These are phyloP conservation scores for Nothomitra cinnamomea DNA, from an alignment of 2,329 filamentous ascomycete genomes.

Conservation along the genomic window DNA sequence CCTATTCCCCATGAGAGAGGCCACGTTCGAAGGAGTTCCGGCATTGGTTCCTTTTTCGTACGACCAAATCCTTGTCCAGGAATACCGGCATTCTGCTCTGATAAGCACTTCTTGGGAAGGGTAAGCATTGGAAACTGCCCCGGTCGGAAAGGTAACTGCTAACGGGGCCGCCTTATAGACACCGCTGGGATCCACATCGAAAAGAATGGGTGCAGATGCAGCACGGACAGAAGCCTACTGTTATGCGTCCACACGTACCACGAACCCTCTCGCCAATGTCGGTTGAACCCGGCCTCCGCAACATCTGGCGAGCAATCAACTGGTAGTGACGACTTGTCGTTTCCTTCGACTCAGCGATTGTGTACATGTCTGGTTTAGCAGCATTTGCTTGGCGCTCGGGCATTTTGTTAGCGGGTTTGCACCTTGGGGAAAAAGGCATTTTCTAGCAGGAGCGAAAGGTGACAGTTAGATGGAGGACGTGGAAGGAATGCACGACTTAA, in stretches of 20 bases:
- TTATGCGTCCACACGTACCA: not conserved
- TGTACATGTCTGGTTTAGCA: too few relatives aligned
- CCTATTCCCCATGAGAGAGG: slow-evolving; percentile 58
- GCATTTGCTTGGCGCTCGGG: too few relatives aligned
- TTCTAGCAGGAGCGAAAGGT: too few relatives aligned
- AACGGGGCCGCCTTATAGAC: not conserved
- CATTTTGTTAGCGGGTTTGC: too few relatives aligned
- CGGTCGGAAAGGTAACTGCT: not conserved
- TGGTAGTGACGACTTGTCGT: too few relatives aligned
- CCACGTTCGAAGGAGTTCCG: slow-evolving; percentile 55
- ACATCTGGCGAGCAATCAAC: not conserved
- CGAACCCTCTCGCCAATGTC: not conserved
- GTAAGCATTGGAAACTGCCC: slow-evolving; percentile 22
- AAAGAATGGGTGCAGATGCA: not conserved
- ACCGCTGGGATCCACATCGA: not conserved
- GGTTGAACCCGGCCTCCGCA: not conserved
- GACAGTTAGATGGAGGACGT: too few relatives aligned
- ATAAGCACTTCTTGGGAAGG: slow-evolving; percentile 42
- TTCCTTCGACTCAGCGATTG: too few relatives aligned
- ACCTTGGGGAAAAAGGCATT: too few relatives aligned
- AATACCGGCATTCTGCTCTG: slow-evolving; percentile 47
- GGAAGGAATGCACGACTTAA: too few relatives aligned
- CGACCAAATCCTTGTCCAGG: slow-evolving; percentile 45
- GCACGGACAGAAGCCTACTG: not conserved
- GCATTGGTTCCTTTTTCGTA: slow-evolving; percentile 54